These are phyloP conservation scores for Podospora didyma DNA, from an alignment of 495 filamentous ascomycete genomes.

Conservation along the genomic window DNA sequence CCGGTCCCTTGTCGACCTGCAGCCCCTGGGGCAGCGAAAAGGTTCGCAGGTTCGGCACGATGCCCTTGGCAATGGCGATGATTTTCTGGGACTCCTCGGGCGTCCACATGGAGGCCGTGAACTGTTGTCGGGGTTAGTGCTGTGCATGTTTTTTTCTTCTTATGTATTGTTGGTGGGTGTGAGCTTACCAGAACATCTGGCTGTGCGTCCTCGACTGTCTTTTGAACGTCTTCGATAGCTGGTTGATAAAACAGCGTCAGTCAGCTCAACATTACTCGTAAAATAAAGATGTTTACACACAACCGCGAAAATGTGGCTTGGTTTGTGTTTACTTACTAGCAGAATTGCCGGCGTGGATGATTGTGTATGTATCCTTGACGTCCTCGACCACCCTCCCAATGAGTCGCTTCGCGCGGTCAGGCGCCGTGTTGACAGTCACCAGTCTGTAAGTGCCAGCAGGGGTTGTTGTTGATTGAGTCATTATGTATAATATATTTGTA, in stretches of 20 bases:
- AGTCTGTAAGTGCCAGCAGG: constrained; percentile 55
- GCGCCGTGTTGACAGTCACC: constrained; percentile 65
- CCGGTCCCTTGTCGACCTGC: constrained; percentile 60
- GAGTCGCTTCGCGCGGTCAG: constrained; percentile 58
- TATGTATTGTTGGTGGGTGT: not conserved
- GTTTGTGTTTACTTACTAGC: constrained; percentile 38
- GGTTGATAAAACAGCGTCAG: too few relatives aligned
- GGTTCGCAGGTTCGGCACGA: constrained; percentile 44
- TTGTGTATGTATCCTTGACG: constrained; percentile 56
- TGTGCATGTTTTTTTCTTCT: constrained; percentile 7
- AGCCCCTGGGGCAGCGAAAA: constrained; percentile 61
- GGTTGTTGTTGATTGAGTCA: constrained; percentile 11
- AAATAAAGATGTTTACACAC: too few relatives aligned
- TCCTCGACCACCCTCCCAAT: constrained; percentile 56
- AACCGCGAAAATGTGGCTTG: not conserved
- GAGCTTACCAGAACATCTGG: constrained; percentile 34
- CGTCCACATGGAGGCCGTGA: constrained; percentile 68
- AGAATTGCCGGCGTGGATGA: constrained; percentile 57
- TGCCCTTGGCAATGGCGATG: constrained; percentile 49
- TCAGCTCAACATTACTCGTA: too few relatives aligned
- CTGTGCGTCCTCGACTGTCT: constrained; percentile 16
- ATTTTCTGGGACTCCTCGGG: constrained; percentile 53
- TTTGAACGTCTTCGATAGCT: constrained; percentile 28
- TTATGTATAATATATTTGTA: not conserved
- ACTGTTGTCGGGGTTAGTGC: too few relatives aligned